A percentile compares a stretch with the other conserved stretches of the same genome.
Conservation (phyloP, 768 basidiomycete genomes). For the Pleurotus eryngii region DNA sequence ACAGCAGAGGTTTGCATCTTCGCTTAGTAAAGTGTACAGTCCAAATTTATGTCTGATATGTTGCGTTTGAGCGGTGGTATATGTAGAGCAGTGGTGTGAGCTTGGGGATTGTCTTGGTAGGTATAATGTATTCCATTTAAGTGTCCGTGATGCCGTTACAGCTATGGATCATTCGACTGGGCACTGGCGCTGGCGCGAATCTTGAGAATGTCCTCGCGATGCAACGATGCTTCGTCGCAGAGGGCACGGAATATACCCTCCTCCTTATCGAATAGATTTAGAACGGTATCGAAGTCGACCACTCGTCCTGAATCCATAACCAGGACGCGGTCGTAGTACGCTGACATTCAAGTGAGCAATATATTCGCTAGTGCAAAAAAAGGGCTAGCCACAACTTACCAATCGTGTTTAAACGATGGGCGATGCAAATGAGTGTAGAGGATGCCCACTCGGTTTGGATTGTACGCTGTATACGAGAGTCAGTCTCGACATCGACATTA, state of each 20-base stretch:
- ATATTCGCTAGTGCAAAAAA: background rate
- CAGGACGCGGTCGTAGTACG: slow-evolving; percentile 64
- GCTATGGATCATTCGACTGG: too few species aligned
- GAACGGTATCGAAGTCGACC: slow-evolving; percentile 71
- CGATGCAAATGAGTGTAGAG: slow-evolving; percentile 53
- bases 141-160: too few species aligned
- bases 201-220: slow-evolving; percentile 50
- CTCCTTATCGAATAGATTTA: slow-evolving; percentile 55
- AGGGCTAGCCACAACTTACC: slow-evolving; percentile 25
- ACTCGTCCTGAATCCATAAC: slow-evolving; percentile 70
- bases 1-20: too few species aligned
- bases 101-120: too few species aligned
- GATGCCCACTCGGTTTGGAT: slow-evolving; percentile 58
- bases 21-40: too few species aligned
- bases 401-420: slow-evolving; percentile 59
- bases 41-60: too few species aligned
- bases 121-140: too few species aligned
- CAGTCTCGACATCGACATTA: slow-evolving; percentile 56
- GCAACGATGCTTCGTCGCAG: slow-evolving; percentile 60
- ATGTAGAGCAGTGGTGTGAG: too few species aligned
- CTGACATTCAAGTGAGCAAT: slow-evolving; percentile 19
- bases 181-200: slow-evolving; percentile 23
- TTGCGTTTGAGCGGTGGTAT: too few species aligned
- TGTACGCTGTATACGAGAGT: slow-evolving; percentile 56
- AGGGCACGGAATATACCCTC: slow-evolving; percentile 66